A percentile compares a stretch with the other conserved stretches of the same genome.
Conservation (phyloP, 2,329 filamentous ascomycete species). For the Calonectria fujianensis region DNA sequence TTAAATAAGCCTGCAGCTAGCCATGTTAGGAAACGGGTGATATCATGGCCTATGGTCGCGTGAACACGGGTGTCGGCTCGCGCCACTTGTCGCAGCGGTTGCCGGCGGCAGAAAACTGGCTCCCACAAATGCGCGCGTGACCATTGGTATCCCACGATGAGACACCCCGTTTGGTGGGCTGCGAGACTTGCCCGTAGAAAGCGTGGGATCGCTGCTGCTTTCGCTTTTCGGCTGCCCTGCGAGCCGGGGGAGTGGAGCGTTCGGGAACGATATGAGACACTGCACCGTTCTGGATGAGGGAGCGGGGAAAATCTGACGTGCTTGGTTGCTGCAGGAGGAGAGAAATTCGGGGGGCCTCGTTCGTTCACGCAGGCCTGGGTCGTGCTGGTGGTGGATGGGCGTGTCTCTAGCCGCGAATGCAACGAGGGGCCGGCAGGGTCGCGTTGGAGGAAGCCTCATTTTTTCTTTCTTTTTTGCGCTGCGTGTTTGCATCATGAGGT, state of each 20-base stretch:
- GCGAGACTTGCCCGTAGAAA: not conserved
- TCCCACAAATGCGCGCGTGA: not conserved
- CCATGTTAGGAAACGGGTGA: not conserved
- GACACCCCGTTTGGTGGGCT: not conserved
- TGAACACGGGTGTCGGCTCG: not conserved
- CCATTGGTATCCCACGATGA: not conserved
- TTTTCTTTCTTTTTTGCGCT: not conserved
- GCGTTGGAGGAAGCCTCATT: conserved; percentile 18
- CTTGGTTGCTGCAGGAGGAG: conserved; percentile 9
- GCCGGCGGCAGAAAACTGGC: conserved; percentile 3
- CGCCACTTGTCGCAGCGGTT: conserved; percentile 3
- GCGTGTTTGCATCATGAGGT: conserved; percentile 2
- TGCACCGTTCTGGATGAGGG: not conserved
- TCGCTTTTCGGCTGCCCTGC: not conserved
- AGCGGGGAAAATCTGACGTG: conserved; percentile 11
- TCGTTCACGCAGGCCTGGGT: not conserved
- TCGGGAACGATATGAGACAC: conserved; percentile 22
- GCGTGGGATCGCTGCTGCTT: not conserved
- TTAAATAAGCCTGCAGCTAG: not conserved
- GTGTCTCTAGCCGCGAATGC: not conserved
- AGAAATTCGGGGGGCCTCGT: not conserved
- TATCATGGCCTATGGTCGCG: not conserved
- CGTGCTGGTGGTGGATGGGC: not conserved
- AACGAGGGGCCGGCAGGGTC: not conserved
- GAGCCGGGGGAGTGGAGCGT: not conserved